Base-by-base conservation (phyloP, 192 early-diverging fungal species). In the Gryganskiella cystojenkinii region DNA sequence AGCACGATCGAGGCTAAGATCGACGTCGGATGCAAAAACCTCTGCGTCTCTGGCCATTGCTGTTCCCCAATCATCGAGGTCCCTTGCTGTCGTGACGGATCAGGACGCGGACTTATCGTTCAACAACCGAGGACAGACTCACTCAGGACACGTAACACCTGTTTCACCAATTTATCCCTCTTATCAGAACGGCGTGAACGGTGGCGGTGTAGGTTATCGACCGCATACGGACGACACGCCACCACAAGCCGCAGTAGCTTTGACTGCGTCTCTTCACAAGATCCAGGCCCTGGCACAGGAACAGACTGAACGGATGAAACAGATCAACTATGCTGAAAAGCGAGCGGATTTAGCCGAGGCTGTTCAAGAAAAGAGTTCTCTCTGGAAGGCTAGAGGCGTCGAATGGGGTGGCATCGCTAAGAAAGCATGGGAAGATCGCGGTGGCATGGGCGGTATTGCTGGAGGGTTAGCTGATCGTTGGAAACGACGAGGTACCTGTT, bases 371-470 rank as follows among this genome's bases (percentile, higher is more conserved):
- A 78, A 78, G 56, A 78, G 74, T 11, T 69, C 66, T 9, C 45
- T 64, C 27, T 78, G 74, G 74, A 49, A 66, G n/a, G 66, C 66
- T 11, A 25, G 74, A 20, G 74, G 74, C 7, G 74, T 66, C 19
- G 74, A 78, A 33, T 78, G 74, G 74, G 50, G 74, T 19, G 74
- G 65, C 47, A 68, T 78, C 20, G 74, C 74, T 13, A 78, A 64
- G 42, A 78, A 78, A 27, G 74, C 67, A 2, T 78, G 74, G 74
- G 74, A 69, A 28, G 74, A 78, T n/a, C 65, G 74, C 15, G 74
- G 74, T 30, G 74, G 74, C 9, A 69, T 78, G 74, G 74, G 74
- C 0, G 74, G 74, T 17, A 78, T 78, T 45, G 61, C 74, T 8
- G 74, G 74, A 3, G 74, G 74, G 0, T 17, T 78, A 37, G 66